A percentile compares a stretch with the other conserved stretches of the same genome.
phyloP scores from a whole-genome alignment of 441 rosid genomes.

The Breynia disticha region DNA sequence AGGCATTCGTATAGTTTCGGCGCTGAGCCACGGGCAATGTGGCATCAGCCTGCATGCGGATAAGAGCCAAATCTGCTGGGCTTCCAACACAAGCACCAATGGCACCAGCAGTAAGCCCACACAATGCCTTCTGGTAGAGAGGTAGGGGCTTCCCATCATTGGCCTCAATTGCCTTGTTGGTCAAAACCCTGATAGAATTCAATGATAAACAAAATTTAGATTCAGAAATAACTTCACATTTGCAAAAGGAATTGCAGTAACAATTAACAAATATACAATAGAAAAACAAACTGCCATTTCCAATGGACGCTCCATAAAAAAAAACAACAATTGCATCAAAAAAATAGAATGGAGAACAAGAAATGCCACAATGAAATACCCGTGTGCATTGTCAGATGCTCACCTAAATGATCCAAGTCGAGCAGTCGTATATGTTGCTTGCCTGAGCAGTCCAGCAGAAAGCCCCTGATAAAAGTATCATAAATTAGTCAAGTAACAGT shows the following conservation, averaged over 20 bases:
- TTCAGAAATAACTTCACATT: neutral
- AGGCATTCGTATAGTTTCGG: slow-evolving; percentile 76
- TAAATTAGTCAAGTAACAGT: neutral
- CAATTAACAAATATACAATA: neutral
- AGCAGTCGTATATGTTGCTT: slow-evolving; percentile 98
- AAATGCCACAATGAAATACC: too few relatives aligned
- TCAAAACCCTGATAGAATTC: slow-evolving; percentile 49
- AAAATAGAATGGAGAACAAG: neutral
- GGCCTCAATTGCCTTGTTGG: slow-evolving; percentile 75
- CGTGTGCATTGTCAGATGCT: slow-evolving; percentile 12
- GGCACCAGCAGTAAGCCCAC: slow-evolving; percentile 98
- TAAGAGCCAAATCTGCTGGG: slow-evolving; percentile 95
- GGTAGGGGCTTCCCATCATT: slow-evolving; percentile 96
- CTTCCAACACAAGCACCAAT: slow-evolving; percentile 86
- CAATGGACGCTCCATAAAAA: neutral
- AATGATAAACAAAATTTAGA: neutral
- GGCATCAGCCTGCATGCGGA: slow-evolving; percentile 98
- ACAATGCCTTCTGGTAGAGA: slow-evolving; percentile 87
- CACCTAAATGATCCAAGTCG: slow-evolving; percentile 94
- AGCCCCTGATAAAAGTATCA: slow-evolving; percentile 50
- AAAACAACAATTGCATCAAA: neutral
- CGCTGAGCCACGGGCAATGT: slow-evolving; percentile 90
- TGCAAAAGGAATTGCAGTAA: neutral
- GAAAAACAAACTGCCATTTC: neutral
- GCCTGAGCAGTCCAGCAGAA: slow-evolving; percentile 89